Conservation (phyloP, 192 early-diverging fungal genomes). For the Haplosporangium gracile region DNA sequence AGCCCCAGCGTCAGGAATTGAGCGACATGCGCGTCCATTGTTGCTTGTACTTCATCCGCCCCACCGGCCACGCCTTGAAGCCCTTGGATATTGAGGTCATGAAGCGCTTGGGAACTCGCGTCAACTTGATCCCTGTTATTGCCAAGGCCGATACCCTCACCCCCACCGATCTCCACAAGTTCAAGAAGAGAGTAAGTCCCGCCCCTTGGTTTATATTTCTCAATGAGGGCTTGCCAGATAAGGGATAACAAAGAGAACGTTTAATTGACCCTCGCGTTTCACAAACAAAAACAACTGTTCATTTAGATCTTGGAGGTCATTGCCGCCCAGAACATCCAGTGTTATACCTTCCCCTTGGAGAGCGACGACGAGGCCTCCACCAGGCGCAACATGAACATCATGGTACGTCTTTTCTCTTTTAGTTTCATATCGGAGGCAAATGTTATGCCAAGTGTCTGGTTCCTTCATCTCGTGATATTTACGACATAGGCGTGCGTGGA, state of each 20-base stretch:
- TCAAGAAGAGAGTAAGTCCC: constrained; percentile 88
- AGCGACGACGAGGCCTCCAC: constrained; percentile 84
- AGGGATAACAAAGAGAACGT: background rate
- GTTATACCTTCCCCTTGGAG: constrained; percentile 89
- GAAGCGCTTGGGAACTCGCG: constrained; percentile 94
- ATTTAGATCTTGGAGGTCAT: constrained; percentile 88
- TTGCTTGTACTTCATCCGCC: constrained; percentile 98
- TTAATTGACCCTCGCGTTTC: background rate
- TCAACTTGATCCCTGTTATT: constrained; percentile 97
- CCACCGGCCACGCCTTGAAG: constrained; percentile 93
- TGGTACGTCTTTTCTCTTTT: constrained; percentile 42
- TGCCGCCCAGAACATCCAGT: constrained; percentile 88
- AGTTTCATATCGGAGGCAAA: background rate
- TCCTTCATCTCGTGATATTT: background rate
- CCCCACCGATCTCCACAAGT: constrained; percentile 85
- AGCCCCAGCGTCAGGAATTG: constrained; percentile 82
- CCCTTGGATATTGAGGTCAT: constrained; percentile 97
- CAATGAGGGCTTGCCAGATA: constrained; percentile 65
- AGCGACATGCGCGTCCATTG: constrained; percentile 97
- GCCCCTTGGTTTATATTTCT: background rate
- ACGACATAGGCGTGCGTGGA: no score
- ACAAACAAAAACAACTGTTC: background rate
- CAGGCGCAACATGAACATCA: constrained; percentile 85
- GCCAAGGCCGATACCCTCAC: constrained; percentile 98
- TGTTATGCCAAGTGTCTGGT: background rate